These are phyloP conservation scores for Iodosphaeria phyllophila DNA, from an alignment of 2,329 filamentous ascomycete species.

Conservation along the genomic window DNA sequence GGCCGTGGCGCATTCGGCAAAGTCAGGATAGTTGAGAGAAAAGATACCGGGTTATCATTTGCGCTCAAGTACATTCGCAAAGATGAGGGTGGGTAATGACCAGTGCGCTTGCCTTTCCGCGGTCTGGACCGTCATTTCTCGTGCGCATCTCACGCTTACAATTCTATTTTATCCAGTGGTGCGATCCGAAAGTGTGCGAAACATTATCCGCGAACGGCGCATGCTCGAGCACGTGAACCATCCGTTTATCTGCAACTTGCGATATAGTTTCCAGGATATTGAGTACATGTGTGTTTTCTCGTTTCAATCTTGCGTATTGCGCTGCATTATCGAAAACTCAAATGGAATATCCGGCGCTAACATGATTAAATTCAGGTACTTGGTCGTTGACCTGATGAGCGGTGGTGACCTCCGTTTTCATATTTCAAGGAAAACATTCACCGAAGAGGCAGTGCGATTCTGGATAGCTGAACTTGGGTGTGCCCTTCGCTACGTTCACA, in stretches of 20 bases:
- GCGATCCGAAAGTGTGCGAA: constrained; percentile 90
- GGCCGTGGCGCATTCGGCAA: constrained; percentile 97
- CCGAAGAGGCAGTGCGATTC: constrained; percentile 88
- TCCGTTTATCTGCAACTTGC: constrained; percentile 92
- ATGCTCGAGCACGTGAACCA: constrained; percentile 98
- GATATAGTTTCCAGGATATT: constrained; percentile 97
- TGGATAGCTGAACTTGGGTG: constrained; percentile 94
- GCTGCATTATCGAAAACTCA: too few species aligned
- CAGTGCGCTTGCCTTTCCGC: constrained; percentile 1
- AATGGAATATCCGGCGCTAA: too few species aligned
- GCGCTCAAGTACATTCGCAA: constrained; percentile 97
- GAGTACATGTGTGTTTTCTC: constrained; percentile 76
- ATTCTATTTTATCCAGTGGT: constrained; percentile 45
- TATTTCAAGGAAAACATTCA: constrained; percentile 94
- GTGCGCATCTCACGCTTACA: background rate
- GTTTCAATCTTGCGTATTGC: too few species aligned
- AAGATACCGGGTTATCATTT: constrained; percentile 86
- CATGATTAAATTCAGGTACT: constrained; percentile 63
- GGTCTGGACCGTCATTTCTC: background rate
- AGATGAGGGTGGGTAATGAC: constrained; percentile 61
- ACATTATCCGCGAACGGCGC: constrained; percentile 90
- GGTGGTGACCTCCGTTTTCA: constrained; percentile 94
- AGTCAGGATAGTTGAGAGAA: constrained; percentile 93
- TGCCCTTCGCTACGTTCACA: constrained; percentile 72
- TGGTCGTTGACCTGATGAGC: constrained; percentile 96